Evolutionary conservation across 176 grass and related monocot species (phyloP), one percentile per base, ranked within the genome.

Genomic region (Musa schizocarpa): DNA sequence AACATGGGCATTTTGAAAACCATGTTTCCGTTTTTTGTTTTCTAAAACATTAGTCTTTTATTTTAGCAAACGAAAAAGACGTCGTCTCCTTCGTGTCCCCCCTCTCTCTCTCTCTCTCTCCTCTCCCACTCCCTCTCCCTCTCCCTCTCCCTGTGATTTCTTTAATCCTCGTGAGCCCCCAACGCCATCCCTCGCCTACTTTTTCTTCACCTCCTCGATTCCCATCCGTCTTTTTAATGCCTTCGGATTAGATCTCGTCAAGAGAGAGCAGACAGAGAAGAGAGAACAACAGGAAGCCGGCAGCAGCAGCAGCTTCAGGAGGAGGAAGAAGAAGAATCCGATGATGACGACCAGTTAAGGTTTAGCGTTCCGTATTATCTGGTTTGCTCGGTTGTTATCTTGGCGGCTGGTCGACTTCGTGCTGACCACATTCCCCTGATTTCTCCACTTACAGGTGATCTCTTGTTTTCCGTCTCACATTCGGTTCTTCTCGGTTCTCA

Each of bases 131-230:
- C 22, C 26, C 3, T 55, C 52, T 73, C 52, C 25, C 53, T 74
- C 72, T 25, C 7, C 27, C 68, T 50, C 17, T 72, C 50, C 17
- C 69, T 86, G 86, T 92, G 89, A 86, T 88, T 92, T 84, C 78
- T 88, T 92, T 92, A 88, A 88, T 78, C 69, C 84, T 84, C 86
- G 76, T 88, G 83, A 88, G 3, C 68, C 78, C 72, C 73, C 50
- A 25, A 78, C 80, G 65, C 54, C 67, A 54, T 11, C 69, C 56
- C 23, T 34, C 63, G 7, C 78, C 54, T 13, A 51, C 19, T 43
- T 43, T 43, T 6, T 43, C 34, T 43, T 5, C 3, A 43, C 34
- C 34, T 43, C 14, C 19, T 69, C 17, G 1, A 16, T n/a, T 17
- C 54, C 50, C n/a, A 2, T 34, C 75, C 12, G n/a, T n/a, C 20